A percentile compares a stretch with the other conserved stretches of the same genome.
Evolutionary conservation across 2,329 filamentous ascomycete genomes (phyloP).

Genomic region (Fusarium euwallaceae): DNA sequence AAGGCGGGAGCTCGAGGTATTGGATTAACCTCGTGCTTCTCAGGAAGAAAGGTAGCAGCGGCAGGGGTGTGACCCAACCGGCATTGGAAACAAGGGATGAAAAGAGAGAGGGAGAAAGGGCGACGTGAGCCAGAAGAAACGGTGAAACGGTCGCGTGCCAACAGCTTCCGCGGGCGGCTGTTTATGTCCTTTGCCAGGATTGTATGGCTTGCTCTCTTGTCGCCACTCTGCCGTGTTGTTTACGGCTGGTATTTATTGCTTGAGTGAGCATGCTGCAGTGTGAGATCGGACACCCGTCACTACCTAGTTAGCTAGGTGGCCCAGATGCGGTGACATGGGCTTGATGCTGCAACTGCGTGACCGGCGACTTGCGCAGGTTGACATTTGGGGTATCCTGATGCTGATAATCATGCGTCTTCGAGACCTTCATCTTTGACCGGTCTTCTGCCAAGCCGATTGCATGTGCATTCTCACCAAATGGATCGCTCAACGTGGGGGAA

Average conservation of each 20-base stretch:
- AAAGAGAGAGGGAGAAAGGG: slow-evolving; percentile 5
- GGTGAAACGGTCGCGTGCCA: slow-evolving; percentile 28
- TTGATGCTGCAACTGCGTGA: slow-evolving; percentile 3
- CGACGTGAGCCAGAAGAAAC: slow-evolving; percentile 7
- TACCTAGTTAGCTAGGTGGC: not conserved
- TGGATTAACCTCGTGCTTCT: slow-evolving; percentile 11
- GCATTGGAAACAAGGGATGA: slow-evolving; percentile 18
- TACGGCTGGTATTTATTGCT: not conserved
- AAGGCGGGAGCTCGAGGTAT: slow-evolving; percentile 14
- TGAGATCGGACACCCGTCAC: not conserved
- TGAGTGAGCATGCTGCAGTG: not conserved
- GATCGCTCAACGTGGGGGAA: slow-evolving; percentile 6
- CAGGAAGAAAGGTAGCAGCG: not conserved
- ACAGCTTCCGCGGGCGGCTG: slow-evolving; percentile 7
- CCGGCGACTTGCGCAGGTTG: not conserved
- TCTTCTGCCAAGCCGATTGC: not conserved
- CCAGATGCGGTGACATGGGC: slow-evolving; percentile 22
- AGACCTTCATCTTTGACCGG: not conserved
- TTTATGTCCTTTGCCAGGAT: not conserved
- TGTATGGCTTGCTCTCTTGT: slow-evolving; percentile 9
- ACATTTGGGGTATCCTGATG: not conserved
- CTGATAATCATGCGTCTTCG: not conserved
- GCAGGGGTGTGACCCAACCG: not conserved
- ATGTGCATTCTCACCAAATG: slow-evolving; percentile 1
- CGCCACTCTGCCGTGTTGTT: not conserved